Percentiles rank a stretch among this genome's conserved stretches.
Conservation (phyloP, 352 stramenopile genomes). For the Pythium vanterpoolii region DNA sequence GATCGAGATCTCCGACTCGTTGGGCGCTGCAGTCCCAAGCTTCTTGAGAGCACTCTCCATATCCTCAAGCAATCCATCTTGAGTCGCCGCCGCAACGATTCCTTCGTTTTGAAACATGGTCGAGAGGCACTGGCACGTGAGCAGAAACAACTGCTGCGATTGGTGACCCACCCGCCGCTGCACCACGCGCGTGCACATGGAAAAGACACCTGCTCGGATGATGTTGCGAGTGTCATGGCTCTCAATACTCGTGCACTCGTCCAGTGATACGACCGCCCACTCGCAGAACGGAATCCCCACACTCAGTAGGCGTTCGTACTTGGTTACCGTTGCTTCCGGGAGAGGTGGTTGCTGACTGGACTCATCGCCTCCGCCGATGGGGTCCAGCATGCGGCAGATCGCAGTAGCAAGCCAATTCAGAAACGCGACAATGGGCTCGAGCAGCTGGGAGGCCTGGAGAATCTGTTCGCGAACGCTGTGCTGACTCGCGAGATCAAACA, state of each 20-base stretch:
- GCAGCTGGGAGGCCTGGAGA: conserved; percentile 29
- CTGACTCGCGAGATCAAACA: conserved; percentile 41
- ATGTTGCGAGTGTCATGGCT: neutral
- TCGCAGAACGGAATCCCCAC: conserved; percentile 53
- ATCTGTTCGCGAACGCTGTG: conserved; percentile 43
- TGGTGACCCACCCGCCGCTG: neutral
- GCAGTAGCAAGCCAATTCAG: conserved; percentile 14
- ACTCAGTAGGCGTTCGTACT: conserved; percentile 27
- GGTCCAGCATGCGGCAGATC: neutral
- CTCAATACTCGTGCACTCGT: conserved; percentile 2
- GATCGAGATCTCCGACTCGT: conserved; percentile 42
- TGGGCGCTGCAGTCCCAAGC: conserved; percentile 36
- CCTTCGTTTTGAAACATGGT: conserved; percentile 34
- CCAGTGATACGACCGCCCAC: conserved; percentile 18
- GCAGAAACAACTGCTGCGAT: conserved; percentile 10
- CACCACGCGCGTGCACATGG: conserved; percentile 4
- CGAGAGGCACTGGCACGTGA: conserved; percentile 15
- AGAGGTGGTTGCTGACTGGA: neutral
- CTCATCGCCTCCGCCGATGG: neutral
- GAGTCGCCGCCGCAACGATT: conserved; percentile 9
- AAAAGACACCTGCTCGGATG: neutral
- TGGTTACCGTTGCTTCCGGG: neutral
- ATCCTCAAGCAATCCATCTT: conserved; percentile 11
- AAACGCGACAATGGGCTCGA: conserved; percentile 17
- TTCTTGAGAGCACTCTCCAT: conserved; percentile 29